Base-by-base conservation (phyloP, 768 basidiomycete genomes). In the Boletus rubropictus region DNA sequence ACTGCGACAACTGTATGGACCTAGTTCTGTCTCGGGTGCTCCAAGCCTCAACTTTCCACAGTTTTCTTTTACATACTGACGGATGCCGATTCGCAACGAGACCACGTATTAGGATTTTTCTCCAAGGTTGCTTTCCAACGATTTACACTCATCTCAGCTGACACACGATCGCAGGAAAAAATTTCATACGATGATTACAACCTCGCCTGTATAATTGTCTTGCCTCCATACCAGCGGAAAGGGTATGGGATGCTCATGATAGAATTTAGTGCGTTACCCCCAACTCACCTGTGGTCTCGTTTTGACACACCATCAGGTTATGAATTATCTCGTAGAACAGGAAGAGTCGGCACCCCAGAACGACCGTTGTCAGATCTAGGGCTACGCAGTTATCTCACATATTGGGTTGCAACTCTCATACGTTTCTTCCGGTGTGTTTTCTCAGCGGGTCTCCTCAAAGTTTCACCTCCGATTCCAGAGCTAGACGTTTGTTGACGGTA, bases 181-280 rank as follows among this genome's bases (percentile, higher is more conserved):
- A 64, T 86, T 27, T 95, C 94, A 1, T 95, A 92, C 53, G 96
- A 99, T 56, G 89, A 95, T 57, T 96, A 94, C 69, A 99, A 99
- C 61, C 78, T 99, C 8, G 95, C 95, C 3, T 94, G 91, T 65
- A 99, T 99, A 57, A 84, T 98, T 56, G 89, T 88, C 7, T 79
- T 99, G 34, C 96, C 96, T 2, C 96, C 93, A 15, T 91, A 84
- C 59, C 95, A 97, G 59, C 77, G 82, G 48, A 79, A 84, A 56
- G 89, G 92, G 6, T 96, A 86, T 58, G 96, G 95, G 3, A 91
- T 89, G 76, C 82, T 98, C 21, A 77, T 99, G 77, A 97, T 98
- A 53, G 95, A 99, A 70, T 96, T 98, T 73, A 98, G 95, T 95
- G 61, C 36, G 90, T 69, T n/a, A 29, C 34, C 27, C 20, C 32